phyloP scores from a whole-genome alignment of 768 basidiomycete species.

The Podaxis rugospora region DNA sequence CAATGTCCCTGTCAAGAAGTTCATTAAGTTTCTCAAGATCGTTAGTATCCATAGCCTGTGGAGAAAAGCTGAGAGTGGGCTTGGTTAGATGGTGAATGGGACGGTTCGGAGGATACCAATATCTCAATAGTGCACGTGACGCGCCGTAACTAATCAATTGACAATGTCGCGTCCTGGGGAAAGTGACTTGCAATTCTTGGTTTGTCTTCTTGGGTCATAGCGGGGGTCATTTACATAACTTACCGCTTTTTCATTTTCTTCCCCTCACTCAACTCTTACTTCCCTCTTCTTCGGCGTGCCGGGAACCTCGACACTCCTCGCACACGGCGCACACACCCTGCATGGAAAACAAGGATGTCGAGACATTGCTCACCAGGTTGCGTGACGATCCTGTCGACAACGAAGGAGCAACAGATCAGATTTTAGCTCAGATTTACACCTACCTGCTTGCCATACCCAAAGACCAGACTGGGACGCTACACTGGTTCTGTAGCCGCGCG shows the following conservation, averaged over 20 bases:
- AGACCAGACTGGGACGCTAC: conserved; percentile 37
- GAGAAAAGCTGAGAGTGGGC: neutral
- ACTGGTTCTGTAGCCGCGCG: conserved; percentile 81
- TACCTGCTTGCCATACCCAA: conserved; percentile 48
- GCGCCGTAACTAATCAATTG: neutral
- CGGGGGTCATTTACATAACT: neutral
- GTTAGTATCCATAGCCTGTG: conserved; percentile 43
- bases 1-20: conserved; percentile 59
- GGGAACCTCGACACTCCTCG: neutral
- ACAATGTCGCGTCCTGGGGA: neutral
- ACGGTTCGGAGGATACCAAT: neutral
- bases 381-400: conserved; percentile 57
- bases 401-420: conserved; percentile 38
- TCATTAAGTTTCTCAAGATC: conserved; percentile 55
- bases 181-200: neutral
- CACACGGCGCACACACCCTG: neutral
- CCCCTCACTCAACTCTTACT: neutral
- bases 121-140: neutral
- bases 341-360: conserved; percentile 30
- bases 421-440: conserved; percentile 45
- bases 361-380: conserved; percentile 46
- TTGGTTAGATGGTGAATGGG: neutral
- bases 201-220: neutral
- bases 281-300: neutral
- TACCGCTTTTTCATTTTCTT: neutral